Base-by-base conservation (phyloP, 2,329 filamentous ascomycete genomes). In the Beauveria varroae region DNA sequence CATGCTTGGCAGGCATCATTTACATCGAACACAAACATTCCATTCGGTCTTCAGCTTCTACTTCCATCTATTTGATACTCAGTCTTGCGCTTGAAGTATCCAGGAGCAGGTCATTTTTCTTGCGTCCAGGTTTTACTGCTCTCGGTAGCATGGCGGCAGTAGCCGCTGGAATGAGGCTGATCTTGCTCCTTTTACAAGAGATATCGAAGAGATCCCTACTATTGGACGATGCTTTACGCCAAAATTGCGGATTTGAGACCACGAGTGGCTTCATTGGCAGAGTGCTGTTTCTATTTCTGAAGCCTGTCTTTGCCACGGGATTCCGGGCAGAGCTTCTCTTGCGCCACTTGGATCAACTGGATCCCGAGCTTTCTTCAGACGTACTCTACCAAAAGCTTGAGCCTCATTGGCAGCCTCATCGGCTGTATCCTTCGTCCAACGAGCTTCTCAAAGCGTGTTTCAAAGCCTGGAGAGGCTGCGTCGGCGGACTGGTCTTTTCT, bases 401-500 rank as follows among this genome's bases (percentile, higher is more conserved):
- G 40, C 40, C 40, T 37, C 6, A 56, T 8, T 22, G 47, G 37
- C n/a, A n/a, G 26, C 18, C 24, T 37, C 22, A 28, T 44, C 4
- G 22, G 18, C 16, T 9, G 18, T 8, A 16, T 7, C 9, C n/a
- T 6, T 44, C 40, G 8, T 44, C 53, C n/a, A n/a, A 28, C 6
- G 34, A 16, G 26, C 49, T 54, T 18, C 10, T 54, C 16, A 34
- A 34, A 37, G 8, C 41, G 26, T 70, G 68, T 65, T 64, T 68
- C 3, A 64, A 64, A 37, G 61, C 66, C 7, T 67, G 68, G 4
- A 61, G 64, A 9, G 66, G 67, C 6, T 55, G 30, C 5, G 10
- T 40, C 9, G 18, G 26, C 14, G 37, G 24, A 7, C 24, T 55
- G 22, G 18, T 55, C 8, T 20, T 44, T 6, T 41, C 40, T 5